phyloP scores from a whole-genome alignment of 768 basidiomycete genomes.

The Tylopilus balloui region DNA sequence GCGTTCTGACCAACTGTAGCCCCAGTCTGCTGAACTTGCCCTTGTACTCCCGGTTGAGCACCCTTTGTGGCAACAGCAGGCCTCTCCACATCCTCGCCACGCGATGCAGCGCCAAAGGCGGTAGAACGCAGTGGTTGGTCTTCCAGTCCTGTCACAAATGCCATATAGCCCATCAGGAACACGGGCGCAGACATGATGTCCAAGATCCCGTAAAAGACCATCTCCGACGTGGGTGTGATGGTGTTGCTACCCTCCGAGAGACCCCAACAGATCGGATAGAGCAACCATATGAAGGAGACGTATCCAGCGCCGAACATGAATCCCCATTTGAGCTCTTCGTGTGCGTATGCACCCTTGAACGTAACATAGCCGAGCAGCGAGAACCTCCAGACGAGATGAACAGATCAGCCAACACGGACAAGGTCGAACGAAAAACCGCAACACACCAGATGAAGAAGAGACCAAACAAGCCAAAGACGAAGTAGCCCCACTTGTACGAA shows the following conservation, averaged over 20 bases:
- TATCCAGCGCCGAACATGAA: conserved; percentile 38
- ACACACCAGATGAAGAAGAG: conserved; percentile 49
- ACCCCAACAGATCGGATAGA: conserved; percentile 59
- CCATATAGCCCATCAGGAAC: conserved; percentile 34
- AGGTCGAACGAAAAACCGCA: background rate
- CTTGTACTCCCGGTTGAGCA: too few relatives aligned
- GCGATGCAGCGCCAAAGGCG: conserved; percentile 5
- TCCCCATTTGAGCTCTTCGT: conserved; percentile 20
- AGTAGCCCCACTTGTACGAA: conserved; percentile 54
- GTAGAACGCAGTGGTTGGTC: background rate
- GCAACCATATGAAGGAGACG: conserved; percentile 50
- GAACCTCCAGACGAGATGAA: conserved; percentile 19
- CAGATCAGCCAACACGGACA: background rate
- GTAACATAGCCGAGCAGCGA: conserved; percentile 27
- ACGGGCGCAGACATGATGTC: conserved; percentile 37
- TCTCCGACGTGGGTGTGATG: conserved; percentile 48
- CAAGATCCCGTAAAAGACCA: conserved; percentile 52
- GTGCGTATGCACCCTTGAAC: conserved; percentile 18
- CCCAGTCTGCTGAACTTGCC: background rate
- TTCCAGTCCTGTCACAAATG: background rate
- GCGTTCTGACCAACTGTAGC: background rate
- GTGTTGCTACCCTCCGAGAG: conserved; percentile 48
- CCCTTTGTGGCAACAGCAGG: too few relatives aligned
- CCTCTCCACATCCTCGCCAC: background rate
- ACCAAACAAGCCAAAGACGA: conserved; percentile 41